Conservation (phyloP, 2,329 filamentous ascomycete genomes). For the Lizonia empirigonia region DNA sequence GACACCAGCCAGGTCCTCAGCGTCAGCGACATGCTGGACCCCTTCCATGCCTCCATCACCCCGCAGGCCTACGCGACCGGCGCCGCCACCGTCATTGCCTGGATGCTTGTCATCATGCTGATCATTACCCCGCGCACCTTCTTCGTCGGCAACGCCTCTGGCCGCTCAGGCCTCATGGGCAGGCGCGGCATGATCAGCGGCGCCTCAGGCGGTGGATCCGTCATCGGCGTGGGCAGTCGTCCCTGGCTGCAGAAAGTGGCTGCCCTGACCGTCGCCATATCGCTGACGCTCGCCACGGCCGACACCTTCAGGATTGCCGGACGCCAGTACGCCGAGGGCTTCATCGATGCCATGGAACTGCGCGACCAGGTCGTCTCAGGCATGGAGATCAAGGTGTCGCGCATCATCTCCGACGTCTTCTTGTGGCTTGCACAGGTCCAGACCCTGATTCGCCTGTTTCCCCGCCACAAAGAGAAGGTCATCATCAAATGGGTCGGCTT, state of each 20-base stretch:
- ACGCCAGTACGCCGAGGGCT: conserved; percentile 77
- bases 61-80: conserved; percentile 93
- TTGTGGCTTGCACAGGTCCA: conserved; percentile 97
- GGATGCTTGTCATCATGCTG: conserved; percentile 91
- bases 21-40: conserved; percentile 74
- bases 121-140: conserved; percentile 95
- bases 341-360: conserved; percentile 77
- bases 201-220: conserved; percentile 64
- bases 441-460: conserved; percentile 92
- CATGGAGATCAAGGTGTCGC: conserved; percentile 84
- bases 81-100: conserved; percentile 87
- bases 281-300: conserved; percentile 88
- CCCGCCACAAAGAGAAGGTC: conserved; percentile 94
- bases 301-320: conserved; percentile 88
- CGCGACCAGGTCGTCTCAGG: conserved; percentile 82
- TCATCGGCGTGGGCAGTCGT: conserved; percentile 85
- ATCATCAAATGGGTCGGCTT: conserved; percentile 99
- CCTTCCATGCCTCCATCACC: conserved; percentile 92
- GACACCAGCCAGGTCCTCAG: conserved; percentile 49
- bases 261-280: conserved; percentile 71
- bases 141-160: conserved; percentile 74
- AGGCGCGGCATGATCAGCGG: conserved; percentile 84
- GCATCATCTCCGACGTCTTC: conserved; percentile 93
- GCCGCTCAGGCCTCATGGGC: conserved; percentile 74
- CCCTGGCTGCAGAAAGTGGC: conserved; percentile 86